Base-by-base conservation (phyloP, 768 basidiomycete genomes). In the Hypholoma fasciculare region DNA sequence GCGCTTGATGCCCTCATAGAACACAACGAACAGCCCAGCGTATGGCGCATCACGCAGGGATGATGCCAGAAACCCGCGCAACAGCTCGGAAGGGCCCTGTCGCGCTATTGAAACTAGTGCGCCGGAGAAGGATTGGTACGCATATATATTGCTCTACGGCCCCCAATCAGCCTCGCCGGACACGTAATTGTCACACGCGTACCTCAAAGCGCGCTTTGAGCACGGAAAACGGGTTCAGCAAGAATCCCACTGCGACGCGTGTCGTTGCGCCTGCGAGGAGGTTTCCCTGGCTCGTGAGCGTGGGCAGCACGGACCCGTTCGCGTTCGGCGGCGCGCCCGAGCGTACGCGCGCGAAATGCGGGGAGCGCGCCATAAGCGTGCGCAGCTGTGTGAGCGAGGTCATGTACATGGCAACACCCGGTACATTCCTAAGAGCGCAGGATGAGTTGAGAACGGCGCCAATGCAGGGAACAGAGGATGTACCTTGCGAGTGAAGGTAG, bases 41-140 rank as follows among this genome's bases (percentile, higher is more conserved):
- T 96, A 94, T 0, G 96, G 96, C 12, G 94, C 96, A 70, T 98
- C 96, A 48, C 96, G 84, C n/a, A 95, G 78, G 1, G 94, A 90
- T 1, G 94, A 93, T 1, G 94, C 92, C 20, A 89, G 65, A 67
- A 94, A 89, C 0, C 96, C 96, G 48, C 92, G 88, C 66, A 95
- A 84, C 27, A 96, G 76, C 61, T 93, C 94, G 20, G 85, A 82
- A 4, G 91, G 85, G 2, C 95, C 94, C 67, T 80, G 79, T n/a
- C 84, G 86, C 2, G 77, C 70, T 38, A 93, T 81, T 8, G 85
- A 80, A 4, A 74, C 46, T 38, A 93, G 69, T 0, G 88, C 91
- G 38, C 79, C 76, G 4, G 77, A 66, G 39, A 94, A 69, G 61
- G 82, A 86, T 50, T 77, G 72, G 69, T 94, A 94, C 1, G 81